Evolutionary conservation across 179 eudicot genomes (phyloP), one percentile per base, ranked within the genome.

Genomic region (Sideroxylon spinosum): DNA sequence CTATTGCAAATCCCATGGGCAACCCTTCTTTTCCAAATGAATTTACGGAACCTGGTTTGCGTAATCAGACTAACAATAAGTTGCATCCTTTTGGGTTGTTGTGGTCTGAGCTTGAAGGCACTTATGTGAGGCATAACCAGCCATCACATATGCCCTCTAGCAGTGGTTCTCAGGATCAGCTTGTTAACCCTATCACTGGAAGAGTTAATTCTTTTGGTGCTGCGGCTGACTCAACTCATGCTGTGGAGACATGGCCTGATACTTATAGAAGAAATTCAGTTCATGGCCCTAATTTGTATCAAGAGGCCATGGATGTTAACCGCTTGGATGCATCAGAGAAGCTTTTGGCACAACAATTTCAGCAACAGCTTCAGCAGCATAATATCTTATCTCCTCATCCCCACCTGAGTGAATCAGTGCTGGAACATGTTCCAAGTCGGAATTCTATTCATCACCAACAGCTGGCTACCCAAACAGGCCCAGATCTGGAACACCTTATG

Each of bases 71-170:
- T 71, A 84, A 87, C 78, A 89, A 86, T 81, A 92, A 87, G 83
- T 80, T 95, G 88, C 95, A 95, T 76, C 99, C 99, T 23, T 90
- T 93, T 85, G 97, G 99, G 80, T 81, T 93, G 83, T 82, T 84
- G 71, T 93, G 90, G 97, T 93, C 99, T 81, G 99, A 95, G 85
- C 95, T 95, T 72, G 93, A 93, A 82, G 87, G 90, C 71, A 82
- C 80, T 78, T 79, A 86, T 55, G 67, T 81, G 62, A 87, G 89
- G 82, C 90, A 78, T 78, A 77, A 83, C 75, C 91, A 86, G 84
- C 68, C 87, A 32, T 71, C 87, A 6, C 81, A 60, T 67, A 70
- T 69, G 71, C 78, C 92, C 63, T 84, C 90, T 52, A 78, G 80
- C 65, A 81, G 73, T 63, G 85, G 85, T 81, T 81, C 77, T 75